Evolutionary conservation across 139 green algal genomes (phyloP).

Genomic region (Chlamydomonas eustigma): DNA sequence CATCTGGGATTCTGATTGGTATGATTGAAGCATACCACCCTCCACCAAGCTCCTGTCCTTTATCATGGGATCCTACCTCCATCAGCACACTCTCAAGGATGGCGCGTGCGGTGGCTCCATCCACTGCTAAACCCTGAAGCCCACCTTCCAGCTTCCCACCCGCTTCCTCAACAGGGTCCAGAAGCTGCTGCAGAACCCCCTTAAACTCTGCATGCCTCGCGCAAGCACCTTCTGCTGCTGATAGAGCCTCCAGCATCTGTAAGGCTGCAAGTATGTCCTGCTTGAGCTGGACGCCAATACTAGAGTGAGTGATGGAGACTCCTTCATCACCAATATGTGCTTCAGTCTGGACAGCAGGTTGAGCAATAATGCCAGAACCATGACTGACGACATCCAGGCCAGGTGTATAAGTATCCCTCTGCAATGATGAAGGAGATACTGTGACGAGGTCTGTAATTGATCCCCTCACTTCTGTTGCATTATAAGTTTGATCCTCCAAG

Average conservation of each 20-base stretch:
- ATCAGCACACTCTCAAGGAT: constrained; percentile 1
- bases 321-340: no score
- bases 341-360: no score
- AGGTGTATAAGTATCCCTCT: no score
- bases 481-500: no score
- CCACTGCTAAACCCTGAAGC: no score
- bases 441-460: no score
- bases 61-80: constrained; percentile 4
- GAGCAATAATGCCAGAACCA: no score
- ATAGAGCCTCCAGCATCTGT: background rate
- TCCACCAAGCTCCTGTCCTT: background rate
- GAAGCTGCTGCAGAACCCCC: background rate
- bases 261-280: background rate
- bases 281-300: no score
- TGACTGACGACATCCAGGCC: no score
- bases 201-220: background rate
- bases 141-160: background rate
- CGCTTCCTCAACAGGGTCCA: background rate
- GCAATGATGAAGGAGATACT: no score
- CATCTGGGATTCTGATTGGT: background rate
- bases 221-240: background rate
- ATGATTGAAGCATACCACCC: background rate
- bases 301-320: no score
- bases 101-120: background rate
- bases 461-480: no score